These are phyloP conservation scores for Brassica juncea DNA, from an alignment of 345 rosid species.

Conservation along the genomic window DNA sequence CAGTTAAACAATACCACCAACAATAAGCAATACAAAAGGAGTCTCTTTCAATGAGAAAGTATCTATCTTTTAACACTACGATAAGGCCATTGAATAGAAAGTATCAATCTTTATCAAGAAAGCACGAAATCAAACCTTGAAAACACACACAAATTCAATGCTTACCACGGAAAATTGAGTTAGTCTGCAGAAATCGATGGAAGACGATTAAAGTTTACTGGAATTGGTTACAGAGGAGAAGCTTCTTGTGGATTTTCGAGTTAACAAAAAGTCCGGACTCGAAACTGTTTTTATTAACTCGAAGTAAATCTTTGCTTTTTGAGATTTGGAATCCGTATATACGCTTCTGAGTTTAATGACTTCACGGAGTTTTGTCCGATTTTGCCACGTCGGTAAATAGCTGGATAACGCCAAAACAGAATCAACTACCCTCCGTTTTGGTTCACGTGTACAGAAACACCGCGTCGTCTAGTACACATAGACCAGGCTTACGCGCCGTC, in stretches of 20 bases:
- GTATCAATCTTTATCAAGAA: not conserved
- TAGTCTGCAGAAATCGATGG: not conserved
- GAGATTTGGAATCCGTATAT: slow-evolving; percentile 31
- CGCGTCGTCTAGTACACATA: not conserved
- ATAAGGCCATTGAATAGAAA: slow-evolving; percentile 1
- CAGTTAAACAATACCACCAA: not conserved
- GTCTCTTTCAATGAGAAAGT: not conserved
- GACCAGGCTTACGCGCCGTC: not conserved
- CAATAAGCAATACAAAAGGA: not conserved
- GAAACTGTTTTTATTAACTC: slow-evolving; percentile 37
- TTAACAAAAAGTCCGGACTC: slow-evolving; percentile 32
- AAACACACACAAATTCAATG: not conserved
- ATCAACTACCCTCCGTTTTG: not conserved
- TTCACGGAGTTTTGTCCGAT: slow-evolving; percentile 1
- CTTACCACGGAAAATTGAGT: slow-evolving; percentile 19
- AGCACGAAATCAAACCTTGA: not conserved
- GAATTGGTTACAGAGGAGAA: slow-evolving; percentile 10
- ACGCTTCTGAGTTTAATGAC: slow-evolving; percentile 1
- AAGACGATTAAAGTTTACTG: slow-evolving; percentile 9
- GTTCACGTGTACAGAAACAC: slow-evolving; percentile 13
- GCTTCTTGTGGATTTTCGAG: slow-evolving; percentile 2
- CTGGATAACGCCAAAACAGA: not conserved
- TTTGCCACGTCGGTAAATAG: slow-evolving; percentile 26
- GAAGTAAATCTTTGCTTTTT: not conserved
- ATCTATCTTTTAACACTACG: not conserved